phyloP scores from a whole-genome alignment of 129 eudicot genomes.

The Mikania micrantha region DNA sequence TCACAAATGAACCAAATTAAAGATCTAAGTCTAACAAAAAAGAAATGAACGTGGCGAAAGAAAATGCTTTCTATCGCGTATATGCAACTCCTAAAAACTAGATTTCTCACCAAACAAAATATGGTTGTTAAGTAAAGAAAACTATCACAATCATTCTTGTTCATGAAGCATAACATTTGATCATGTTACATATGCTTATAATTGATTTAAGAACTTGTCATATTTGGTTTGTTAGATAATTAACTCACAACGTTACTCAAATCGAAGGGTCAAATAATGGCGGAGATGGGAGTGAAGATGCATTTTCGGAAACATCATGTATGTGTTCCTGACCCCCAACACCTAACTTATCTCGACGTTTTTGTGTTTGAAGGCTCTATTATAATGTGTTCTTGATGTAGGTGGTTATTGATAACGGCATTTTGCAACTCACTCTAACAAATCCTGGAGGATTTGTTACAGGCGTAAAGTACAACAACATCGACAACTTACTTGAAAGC shows the following conservation, averaged over 20 bases:
- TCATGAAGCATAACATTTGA: neutral
- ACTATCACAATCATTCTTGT: neutral
- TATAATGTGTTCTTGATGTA: constrained; percentile 12
- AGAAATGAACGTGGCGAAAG: too few species aligned
- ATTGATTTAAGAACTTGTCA: neutral
- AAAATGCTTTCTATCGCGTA: neutral
- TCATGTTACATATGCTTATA: neutral
- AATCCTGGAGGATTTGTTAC: constrained; percentile 70
- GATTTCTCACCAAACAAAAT: constrained; percentile 14
- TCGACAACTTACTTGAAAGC: constrained; percentile 59
- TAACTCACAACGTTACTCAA: neutral
- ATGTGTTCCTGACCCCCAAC: neutral
- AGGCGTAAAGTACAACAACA: constrained; percentile 45
- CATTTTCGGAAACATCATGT: constrained; percentile 35
- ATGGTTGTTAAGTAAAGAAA: constrained; percentile 8
- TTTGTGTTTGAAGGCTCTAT: neutral
- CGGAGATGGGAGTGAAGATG: constrained; percentile 21
- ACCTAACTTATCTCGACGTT: neutral
- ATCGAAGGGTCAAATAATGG: constrained; percentile 7
- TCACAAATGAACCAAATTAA: too few species aligned
- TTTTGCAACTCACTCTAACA: constrained; percentile 50
- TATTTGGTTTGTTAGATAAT: neutral
- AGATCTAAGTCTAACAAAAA: too few species aligned
- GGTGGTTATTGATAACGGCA: constrained; percentile 68
- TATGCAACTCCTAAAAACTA: constrained; percentile 9